Conservation (phyloP, 2,329 filamentous ascomycete genomes). For the Samsoniella hepiali region DNA sequence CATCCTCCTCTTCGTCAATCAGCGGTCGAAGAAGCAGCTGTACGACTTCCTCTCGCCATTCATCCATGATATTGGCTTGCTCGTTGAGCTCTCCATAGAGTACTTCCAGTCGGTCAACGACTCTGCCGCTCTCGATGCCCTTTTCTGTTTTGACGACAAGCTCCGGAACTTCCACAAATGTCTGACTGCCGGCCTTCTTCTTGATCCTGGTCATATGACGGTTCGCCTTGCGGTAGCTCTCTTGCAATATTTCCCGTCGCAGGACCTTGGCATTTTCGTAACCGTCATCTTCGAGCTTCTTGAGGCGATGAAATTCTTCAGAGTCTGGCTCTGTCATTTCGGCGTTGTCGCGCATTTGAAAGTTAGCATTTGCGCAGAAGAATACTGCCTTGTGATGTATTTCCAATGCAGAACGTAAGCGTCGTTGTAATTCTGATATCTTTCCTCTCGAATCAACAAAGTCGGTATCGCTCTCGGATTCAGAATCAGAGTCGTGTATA, state of each 20-base stretch:
- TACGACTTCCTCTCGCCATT: constrained; percentile 72
- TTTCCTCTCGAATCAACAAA: constrained; percentile 48
- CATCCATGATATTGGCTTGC: constrained; percentile 67
- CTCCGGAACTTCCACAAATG: constrained; percentile 62
- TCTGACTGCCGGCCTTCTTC: constrained; percentile 48
- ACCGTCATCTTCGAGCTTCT: constrained; percentile 65
- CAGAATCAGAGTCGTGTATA: constrained; percentile 25
- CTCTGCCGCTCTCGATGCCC: constrained; percentile 69
- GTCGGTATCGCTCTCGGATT: constrained; percentile 40
- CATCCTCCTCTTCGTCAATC: constrained; percentile 73
- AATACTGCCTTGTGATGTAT: constrained; percentile 79
- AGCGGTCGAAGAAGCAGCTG: constrained; percentile 70
- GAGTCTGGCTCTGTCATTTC: constrained; percentile 63
- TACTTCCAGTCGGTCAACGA: constrained; percentile 63
- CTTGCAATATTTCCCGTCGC: constrained; percentile 72
- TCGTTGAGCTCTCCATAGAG: constrained; percentile 65
- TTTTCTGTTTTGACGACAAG: constrained; percentile 47
- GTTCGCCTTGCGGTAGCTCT: constrained; percentile 37
- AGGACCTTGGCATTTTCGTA: constrained; percentile 78
- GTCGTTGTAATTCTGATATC: constrained; percentile 26
- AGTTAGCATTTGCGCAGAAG: constrained; percentile 80
- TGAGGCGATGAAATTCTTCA: constrained; percentile 61
- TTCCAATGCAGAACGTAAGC: constrained; percentile 71
- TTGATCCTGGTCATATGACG: constrained; percentile 61
- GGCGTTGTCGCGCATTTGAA: constrained; percentile 73